Evolutionary conservation across 1,284 basidiomycete species (phyloP).

Genomic region (Schizophyllum commune): DNA sequence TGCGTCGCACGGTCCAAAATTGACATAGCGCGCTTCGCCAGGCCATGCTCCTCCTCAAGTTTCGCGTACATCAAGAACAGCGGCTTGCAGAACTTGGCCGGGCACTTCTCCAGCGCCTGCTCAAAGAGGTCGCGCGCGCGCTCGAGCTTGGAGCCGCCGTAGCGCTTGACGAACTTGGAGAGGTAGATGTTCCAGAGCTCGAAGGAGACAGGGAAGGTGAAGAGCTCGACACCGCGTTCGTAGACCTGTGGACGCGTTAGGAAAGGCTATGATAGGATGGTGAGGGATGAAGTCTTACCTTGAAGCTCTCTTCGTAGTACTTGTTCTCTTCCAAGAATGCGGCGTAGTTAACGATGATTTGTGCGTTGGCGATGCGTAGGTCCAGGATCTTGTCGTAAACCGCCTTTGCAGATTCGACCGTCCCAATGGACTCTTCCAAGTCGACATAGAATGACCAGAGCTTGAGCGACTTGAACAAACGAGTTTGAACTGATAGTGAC

Average conservation of each 20-base stretch:
- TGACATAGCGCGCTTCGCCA: slow-evolving; percentile 94
- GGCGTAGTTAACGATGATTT: slow-evolving; percentile 96
- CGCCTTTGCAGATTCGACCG: slow-evolving; percentile 85
- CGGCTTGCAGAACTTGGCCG: slow-evolving; percentile 90
- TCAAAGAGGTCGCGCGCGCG: slow-evolving; percentile 95
- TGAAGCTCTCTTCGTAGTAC: slow-evolving; percentile 99
- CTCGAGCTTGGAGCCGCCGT: slow-evolving; percentile 92
- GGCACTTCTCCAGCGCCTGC: slow-evolving; percentile 95
- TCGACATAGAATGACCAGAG: slow-evolving; percentile 99
- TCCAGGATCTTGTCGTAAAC: slow-evolving; percentile 98
- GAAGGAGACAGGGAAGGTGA: slow-evolving; percentile 97
- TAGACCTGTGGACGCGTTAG: slow-evolving; percentile 56
- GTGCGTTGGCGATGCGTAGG: slow-evolving; percentile 97
- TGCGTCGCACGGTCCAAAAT: slow-evolving; percentile 92
- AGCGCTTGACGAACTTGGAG: slow-evolving; percentile 95
- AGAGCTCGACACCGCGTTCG: slow-evolving; percentile 94
- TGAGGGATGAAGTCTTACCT: slow-evolving; percentile 38
- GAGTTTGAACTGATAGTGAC: slow-evolving; percentile 78
- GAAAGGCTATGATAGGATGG: background rate
- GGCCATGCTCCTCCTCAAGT: slow-evolving; percentile 90
- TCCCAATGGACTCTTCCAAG: slow-evolving; percentile 93
- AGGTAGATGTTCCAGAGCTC: slow-evolving; percentile 99
- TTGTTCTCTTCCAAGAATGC: slow-evolving; percentile 95
- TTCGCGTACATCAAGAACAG: slow-evolving; percentile 94
- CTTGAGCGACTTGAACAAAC: slow-evolving; percentile 96